Conservation (phyloP, 139 green algal species). For the Micractinium sp. region DNA sequence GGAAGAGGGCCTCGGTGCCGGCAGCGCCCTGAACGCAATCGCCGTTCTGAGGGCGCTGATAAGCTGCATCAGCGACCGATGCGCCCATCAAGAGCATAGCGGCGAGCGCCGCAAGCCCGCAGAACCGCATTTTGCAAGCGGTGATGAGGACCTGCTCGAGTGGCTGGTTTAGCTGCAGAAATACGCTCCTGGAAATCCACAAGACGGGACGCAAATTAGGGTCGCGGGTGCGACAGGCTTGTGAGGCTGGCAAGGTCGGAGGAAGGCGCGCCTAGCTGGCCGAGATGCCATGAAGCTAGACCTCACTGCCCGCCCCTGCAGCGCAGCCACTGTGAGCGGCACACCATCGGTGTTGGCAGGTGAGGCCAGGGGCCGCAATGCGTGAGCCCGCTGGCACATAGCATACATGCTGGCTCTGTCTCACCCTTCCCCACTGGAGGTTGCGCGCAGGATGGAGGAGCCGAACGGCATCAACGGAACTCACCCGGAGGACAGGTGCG, state of each 20-base stretch:
- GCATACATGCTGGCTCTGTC: not conserved
- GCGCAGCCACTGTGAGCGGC: no score
- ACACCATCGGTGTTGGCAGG: not conserved
- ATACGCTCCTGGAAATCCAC: not conserved
- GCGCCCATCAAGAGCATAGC: not conserved
- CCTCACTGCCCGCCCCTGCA: not conserved
- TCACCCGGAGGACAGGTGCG: not conserved
- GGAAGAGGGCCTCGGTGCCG: constrained; percentile 33
- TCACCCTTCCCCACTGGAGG: not conserved
- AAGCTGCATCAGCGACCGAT: not conserved
- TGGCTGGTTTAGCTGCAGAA: not conserved
- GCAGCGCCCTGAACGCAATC: constrained; percentile 37
- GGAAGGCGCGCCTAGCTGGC: no score
- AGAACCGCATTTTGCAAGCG: not conserved
- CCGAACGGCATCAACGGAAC: no score
- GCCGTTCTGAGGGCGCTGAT: constrained; percentile 33
- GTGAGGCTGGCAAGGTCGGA: no score
- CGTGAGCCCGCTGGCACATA: not conserved
- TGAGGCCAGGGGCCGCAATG: not conserved
- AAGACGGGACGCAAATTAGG: not conserved
- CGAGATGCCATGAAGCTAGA: not conserved
- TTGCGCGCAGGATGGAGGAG: not conserved
- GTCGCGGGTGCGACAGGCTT: not conserved
- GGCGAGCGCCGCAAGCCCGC: not conserved
- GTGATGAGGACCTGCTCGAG: not conserved